These are phyloP conservation scores for Calonectria honghensis DNA, from an alignment of 2,329 filamentous ascomycete genomes.

Conservation along the genomic window DNA sequence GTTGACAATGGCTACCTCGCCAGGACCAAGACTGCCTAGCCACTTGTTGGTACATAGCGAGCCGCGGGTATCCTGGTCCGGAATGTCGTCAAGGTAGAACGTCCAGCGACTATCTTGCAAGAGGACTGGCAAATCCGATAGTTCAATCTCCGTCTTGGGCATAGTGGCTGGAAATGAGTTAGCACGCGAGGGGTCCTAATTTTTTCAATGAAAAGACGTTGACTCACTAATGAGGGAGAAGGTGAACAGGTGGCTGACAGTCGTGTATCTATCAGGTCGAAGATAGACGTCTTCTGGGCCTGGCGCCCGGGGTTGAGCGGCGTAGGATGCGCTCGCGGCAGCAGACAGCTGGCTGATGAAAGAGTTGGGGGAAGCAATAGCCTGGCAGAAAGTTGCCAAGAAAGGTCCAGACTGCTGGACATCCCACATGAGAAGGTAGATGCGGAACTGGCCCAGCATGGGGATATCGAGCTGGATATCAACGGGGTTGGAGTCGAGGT, in stretches of 20 bases:
- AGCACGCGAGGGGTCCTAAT: conserved; percentile 29
- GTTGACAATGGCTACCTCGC: conserved; percentile 78
- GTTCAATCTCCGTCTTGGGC: conserved; percentile 78
- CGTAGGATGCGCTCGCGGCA: conserved; percentile 77
- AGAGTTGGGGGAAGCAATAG: conserved; percentile 70
- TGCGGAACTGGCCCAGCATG: conserved; percentile 84
- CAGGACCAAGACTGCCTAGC: conserved; percentile 74
- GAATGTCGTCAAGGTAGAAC: conserved; percentile 81
- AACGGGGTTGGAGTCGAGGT: conserved; percentile 85
- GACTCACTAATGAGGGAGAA: conserved; percentile 79
- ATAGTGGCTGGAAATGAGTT: conserved; percentile 69
- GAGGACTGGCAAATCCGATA: conserved; percentile 77
- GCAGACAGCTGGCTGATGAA: conserved; percentile 76
- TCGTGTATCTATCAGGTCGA: conserved; percentile 80
- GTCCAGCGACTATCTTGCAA: conserved; percentile 82
- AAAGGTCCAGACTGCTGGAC: conserved; percentile 74
- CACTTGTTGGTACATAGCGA: conserved; percentile 80
- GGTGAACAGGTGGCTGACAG: conserved; percentile 81
- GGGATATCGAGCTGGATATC: conserved; percentile 87
- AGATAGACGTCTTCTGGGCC: conserved; percentile 79
- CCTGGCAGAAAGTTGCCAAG: conserved; percentile 74
- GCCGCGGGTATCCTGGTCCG: conserved; percentile 72
- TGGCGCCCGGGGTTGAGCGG: conserved; percentile 72
- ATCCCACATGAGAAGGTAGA: conserved; percentile 82
- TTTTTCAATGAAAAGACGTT: too few species aligned